Base-by-base conservation (phyloP, 148 eudicot species). In the Oxyria digyna region DNA sequence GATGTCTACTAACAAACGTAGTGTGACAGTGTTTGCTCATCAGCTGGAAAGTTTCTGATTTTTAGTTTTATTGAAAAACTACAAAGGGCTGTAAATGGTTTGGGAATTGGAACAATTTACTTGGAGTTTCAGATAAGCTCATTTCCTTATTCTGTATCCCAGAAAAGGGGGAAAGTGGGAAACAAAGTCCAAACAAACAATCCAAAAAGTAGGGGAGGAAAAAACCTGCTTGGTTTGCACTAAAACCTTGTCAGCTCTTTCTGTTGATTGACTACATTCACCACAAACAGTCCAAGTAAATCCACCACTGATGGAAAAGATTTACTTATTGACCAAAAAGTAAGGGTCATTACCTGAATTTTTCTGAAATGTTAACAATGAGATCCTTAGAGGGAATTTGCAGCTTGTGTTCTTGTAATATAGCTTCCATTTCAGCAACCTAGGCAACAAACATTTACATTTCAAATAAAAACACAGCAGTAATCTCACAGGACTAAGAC, bases 381-480 rank as follows among this genome's bases (percentile, higher is more conserved):
- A 84, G 73, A 77, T 94, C 97, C 18, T 87, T 86, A 57, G 81
- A 59, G 4, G 99, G 99, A 74, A 94, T 78, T 50, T 74, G 77
- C 67, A 71, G 71, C 37, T 82, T 80, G 73, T 94, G 82, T 52
- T 83, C 86, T 78, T 79, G 97, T 73, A 94, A 54, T 27, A 94
- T 83, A 50, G 82, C 72, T 73, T 94, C 97, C 97, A 94, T 91
- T 79, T 94, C 96, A 2, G 87, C 85, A 69, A 94, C 92, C 99
- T 94, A 69, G 46, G 65, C 54, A 72, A 76, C 68, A 62, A 37
- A 38, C 17, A 2, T 1, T 29, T 15, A 59, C 38, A 27, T 15
- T 59, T 59, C n/a, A 59, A 29, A 29, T 27, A 0, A 29, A 27
- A 29, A 29, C 18, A 59, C 37, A 59, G 38, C 17, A 59, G 38